A percentile compares a stretch with the other conserved stretches of the same genome.
These are phyloP conservation scores for Verticillium isaacii DNA, from an alignment of 2,329 filamentous ascomycete genomes.

Conservation along the genomic window DNA sequence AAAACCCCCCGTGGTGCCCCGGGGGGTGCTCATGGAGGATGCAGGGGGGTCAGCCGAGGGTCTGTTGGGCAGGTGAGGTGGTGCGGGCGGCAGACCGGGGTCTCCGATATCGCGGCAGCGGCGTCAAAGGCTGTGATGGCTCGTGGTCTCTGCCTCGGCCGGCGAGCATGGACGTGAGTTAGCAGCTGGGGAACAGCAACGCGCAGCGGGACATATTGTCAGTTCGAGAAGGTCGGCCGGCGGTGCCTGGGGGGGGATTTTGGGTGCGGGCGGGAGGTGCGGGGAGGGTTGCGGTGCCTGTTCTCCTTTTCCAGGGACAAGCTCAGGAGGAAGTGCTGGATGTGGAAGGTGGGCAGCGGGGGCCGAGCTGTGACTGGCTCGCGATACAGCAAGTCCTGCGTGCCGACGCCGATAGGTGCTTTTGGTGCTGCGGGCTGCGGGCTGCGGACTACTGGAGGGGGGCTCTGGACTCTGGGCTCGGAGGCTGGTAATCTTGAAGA, in stretches of 20 bases:
- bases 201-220: neutral
- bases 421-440: neutral
- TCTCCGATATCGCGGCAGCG: neutral
- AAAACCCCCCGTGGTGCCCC: no score
- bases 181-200: neutral
- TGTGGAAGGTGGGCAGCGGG: constrained; percentile 2
- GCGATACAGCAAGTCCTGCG: neutral
- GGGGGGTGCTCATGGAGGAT: neutral
- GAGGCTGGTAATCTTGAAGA: neutral
- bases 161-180: neutral
- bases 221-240: neutral
- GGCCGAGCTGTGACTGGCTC: neutral
- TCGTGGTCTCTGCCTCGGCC: neutral
- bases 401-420: neutral
- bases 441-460: neutral
- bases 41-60: neutral
- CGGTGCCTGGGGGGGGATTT: neutral
- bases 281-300: constrained; percentile 2
- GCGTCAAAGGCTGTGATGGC: neutral
- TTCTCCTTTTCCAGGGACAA: constrained; percentile 1
- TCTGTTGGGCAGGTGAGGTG: no score
- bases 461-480: neutral
- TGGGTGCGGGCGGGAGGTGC: neutral
- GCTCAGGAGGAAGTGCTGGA: constrained; percentile 2
- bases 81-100: neutral